These are phyloP conservation scores for Ilex aquifolium DNA, from an alignment of 257 asterid genomes.

Conservation along the genomic window DNA sequence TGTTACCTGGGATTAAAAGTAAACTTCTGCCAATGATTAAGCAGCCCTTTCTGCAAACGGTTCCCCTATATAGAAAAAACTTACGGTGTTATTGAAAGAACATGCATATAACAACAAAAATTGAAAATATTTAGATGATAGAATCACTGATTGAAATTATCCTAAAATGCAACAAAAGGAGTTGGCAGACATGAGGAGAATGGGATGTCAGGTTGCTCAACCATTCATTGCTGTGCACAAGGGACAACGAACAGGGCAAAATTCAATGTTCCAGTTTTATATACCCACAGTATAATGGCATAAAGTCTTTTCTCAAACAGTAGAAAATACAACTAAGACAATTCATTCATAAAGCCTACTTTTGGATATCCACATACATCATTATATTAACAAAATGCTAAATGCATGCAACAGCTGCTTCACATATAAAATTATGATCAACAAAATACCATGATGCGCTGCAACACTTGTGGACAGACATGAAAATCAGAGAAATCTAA, in stretches of 20 bases:
- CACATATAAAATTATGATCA: background rate
- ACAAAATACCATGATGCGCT: background rate
- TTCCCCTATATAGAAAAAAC: constrained; percentile 55
- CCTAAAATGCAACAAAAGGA: background rate
- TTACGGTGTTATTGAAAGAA: background rate
- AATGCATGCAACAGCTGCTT: background rate
- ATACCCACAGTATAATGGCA: no score
- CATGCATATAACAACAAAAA: background rate
- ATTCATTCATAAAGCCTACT: no score
- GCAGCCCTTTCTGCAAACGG: constrained; percentile 83
- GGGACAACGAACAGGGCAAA: background rate
- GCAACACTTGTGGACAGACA: background rate
- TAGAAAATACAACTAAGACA: no score
- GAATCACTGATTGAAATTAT: background rate
- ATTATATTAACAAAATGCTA: background rate
- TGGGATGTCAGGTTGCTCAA: background rate
- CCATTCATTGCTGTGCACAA: background rate
- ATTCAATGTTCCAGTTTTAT: no score
- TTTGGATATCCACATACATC: background rate
- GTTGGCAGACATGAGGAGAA: background rate
- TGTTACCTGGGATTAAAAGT: constrained; percentile 91
- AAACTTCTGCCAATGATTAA: constrained; percentile 95
- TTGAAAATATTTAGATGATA: background rate
- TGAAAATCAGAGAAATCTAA: background rate
- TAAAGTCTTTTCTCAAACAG: no score